Conservation (phyloP, 1,139 yeast genomes). For the Candida glucosophila region DNA sequence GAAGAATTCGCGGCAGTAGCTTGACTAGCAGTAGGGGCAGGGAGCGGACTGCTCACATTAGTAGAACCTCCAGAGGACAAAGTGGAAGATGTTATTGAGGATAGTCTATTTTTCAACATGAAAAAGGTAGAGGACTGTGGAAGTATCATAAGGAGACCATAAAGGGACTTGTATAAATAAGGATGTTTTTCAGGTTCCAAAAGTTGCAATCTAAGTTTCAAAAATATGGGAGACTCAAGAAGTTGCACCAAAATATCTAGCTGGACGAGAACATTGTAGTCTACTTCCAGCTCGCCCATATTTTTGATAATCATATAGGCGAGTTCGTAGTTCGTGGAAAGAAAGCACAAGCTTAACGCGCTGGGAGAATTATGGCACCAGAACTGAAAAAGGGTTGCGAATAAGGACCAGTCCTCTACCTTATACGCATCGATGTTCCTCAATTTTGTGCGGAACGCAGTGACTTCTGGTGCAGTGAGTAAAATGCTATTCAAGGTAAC, state of each 20-base stretch:
- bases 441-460: conserved; percentile 59
- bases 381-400: conserved; percentile 70
- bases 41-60: conserved; percentile 13
- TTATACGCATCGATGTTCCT: conserved; percentile 37
- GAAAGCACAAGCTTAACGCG: conserved; percentile 72
- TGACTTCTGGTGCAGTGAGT: conserved; percentile 80
- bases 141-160: conserved; percentile 86
- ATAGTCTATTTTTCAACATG: conserved; percentile 68
- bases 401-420: conserved; percentile 61
- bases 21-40: conserved; percentile 11
- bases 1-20: conserved; percentile 9
- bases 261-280: conserved; percentile 64
- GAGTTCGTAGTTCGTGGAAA: conserved; percentile 84
- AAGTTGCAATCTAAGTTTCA: conserved; percentile 76
- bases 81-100: conserved; percentile 28
- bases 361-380: conserved; percentile 95
- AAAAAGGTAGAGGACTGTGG: conserved; percentile 95
- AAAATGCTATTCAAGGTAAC: conserved; percentile 83
- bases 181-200: conserved; percentile 83
- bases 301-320: conserved; percentile 75
- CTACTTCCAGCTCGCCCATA: conserved; percentile 67
- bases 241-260: conserved; percentile 75
- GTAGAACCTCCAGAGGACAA: conserved; percentile 9
- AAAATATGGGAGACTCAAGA: conserved; percentile 76
- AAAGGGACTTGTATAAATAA: conserved; percentile 75